Evolutionary conservation across 164 flowering plant genomes (phyloP).

Genomic region (Liriodendron chinense): DNA sequence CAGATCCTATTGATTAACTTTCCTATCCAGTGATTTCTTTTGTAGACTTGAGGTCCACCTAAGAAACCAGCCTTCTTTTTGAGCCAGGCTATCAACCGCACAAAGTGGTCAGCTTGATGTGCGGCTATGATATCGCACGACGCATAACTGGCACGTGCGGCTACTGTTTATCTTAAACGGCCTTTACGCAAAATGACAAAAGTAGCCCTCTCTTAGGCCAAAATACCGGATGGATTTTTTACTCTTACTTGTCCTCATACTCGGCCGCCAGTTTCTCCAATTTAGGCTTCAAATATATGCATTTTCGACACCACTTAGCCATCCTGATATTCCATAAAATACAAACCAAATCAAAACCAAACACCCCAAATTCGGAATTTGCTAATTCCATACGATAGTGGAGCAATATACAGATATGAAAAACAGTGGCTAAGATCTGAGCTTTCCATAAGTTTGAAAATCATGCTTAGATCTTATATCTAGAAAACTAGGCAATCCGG

Average conservation of each 20-base stretch:
- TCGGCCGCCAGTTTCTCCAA: slow-evolving; percentile 92
- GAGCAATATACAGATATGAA: no score
- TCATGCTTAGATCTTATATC: no score
- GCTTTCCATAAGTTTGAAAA: no score
- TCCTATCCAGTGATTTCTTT: no score
- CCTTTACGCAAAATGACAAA: no score
- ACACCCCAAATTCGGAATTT: no score
- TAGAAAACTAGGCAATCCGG: no score
- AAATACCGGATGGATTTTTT: not conserved
- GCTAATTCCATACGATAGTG: no score
- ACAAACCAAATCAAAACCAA: not conserved
- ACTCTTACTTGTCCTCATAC: slow-evolving; percentile 56
- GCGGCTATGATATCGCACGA: not conserved
- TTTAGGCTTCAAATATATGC: slow-evolving; percentile 94
- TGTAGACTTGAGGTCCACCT: not conserved
- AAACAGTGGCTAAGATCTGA: no score
- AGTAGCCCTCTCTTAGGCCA: not conserved
- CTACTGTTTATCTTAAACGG: no score
- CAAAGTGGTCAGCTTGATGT: not conserved
- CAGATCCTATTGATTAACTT: no score
- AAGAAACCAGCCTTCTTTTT: no score
- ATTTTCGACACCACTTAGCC: slow-evolving; percentile 95
- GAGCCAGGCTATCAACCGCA: not conserved
- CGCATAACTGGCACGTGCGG: not conserved
- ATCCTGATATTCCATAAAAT: slow-evolving; percentile 42